phyloP scores from a whole-genome alignment of 2,329 filamentous ascomycete species.

The Coniochaeta prunicola region DNA sequence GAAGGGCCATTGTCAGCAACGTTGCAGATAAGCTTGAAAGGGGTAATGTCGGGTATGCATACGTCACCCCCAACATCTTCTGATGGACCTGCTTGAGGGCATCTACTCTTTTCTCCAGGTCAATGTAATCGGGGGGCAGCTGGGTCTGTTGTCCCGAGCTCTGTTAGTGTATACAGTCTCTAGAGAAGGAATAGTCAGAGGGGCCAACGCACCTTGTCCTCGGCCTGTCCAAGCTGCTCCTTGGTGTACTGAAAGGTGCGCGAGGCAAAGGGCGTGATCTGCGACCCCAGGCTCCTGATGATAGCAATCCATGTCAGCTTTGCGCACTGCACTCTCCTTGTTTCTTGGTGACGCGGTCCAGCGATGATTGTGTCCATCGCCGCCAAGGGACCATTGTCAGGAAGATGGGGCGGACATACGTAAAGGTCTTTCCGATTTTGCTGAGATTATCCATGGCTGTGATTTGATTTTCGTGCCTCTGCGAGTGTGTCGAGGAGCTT shows the following conservation, averaged over 20 bases:
- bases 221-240: constrained; percentile 90
- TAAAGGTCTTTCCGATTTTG: constrained; percentile 48
- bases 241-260: constrained; percentile 96
- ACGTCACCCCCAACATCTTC: constrained; percentile 96
- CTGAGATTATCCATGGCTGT: constrained; percentile 50
- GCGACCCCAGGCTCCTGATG: constrained; percentile 60
- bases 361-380: too few relatives aligned
- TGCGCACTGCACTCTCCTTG: constrained; percentile 6
- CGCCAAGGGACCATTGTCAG: neutral
- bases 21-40: constrained; percentile 2
- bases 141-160: constrained; percentile 60
- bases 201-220: constrained; percentile 75
- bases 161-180: neutral
- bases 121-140: constrained; percentile 93
- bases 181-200: neutral
- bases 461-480: neutral
- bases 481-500: neutral
- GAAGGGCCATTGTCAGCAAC: constrained; percentile 10
- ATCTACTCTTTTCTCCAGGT: constrained; percentile 97
- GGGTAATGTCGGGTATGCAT: constrained; percentile 31
- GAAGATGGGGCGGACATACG: constrained; percentile 28
- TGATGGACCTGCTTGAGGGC: constrained; percentile 94
- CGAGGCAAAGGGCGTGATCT: constrained; percentile 86
- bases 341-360: too few relatives aligned
- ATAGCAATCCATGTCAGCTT: constrained; percentile 13